A percentile compares a stretch with the other conserved stretches of the same genome.
phyloP scores from a whole-genome alignment of 169 alveolate genomes.

The Babesia bigemina region DNA sequence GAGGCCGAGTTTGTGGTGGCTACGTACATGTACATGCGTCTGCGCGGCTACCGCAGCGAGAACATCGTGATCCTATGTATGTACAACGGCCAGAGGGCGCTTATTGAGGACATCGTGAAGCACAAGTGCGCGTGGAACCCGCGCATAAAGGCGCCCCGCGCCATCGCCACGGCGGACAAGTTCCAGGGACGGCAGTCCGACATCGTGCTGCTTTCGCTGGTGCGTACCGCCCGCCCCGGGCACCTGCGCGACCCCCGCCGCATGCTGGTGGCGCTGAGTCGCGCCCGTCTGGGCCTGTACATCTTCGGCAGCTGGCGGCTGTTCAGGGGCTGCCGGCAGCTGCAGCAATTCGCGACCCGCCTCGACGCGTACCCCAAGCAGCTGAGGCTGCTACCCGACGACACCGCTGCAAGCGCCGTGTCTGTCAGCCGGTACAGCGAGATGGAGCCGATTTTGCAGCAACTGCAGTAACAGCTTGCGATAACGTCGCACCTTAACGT shows the following conservation, averaged over 20 bases:
- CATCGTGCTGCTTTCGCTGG: slow-evolving; percentile 87
- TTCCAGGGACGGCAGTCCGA: slow-evolving; percentile 92
- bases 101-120: slow-evolving; percentile 82
- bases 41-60: slow-evolving; percentile 84
- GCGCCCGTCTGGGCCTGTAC: slow-evolving; percentile 91
- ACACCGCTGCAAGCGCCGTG: slow-evolving; percentile 19
- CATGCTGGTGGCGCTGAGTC: slow-evolving; percentile 91
- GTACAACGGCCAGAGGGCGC: slow-evolving; percentile 92
- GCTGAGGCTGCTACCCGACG: slow-evolving; percentile 23
- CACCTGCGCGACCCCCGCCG: slow-evolving; percentile 91
- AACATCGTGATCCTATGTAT: slow-evolving; percentile 86
- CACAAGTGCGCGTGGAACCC: slow-evolving; percentile 82
- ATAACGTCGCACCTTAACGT: too few species aligned
- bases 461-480: not conserved
- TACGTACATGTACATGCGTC: slow-evolving; percentile 90
- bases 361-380: slow-evolving; percentile 18
- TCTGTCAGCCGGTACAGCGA: slow-evolving; percentile 17
- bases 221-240: slow-evolving; percentile 86
- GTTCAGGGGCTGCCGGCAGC: slow-evolving; percentile 57
- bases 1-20: slow-evolving; percentile 93
- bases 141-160: slow-evolving; percentile 76
- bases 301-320: slow-evolving; percentile 78
- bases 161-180: slow-evolving; percentile 85
- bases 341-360: slow-evolving; percentile 32
- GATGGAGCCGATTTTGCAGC: slow-evolving; percentile 19